Base-by-base conservation (phyloP, 1,284 basidiomycete species). In the Meira miltonrushii region DNA sequence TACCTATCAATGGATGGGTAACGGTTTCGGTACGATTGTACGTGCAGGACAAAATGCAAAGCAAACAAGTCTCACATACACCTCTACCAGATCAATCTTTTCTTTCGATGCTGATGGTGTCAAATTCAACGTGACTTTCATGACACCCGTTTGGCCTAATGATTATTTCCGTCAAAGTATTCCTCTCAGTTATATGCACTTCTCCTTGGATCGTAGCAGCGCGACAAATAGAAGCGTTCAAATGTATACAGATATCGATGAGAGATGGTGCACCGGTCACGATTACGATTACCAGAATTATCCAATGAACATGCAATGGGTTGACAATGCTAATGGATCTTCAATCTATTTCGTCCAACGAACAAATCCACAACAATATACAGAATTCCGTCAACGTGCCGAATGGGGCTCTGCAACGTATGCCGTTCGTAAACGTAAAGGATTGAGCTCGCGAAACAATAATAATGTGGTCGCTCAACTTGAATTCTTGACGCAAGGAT, bases 321-420 rank as follows among this genome's bases (percentile, higher is more conserved):
- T 64, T 53, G 62, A 58, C 46, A 55, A 71, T 40, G 63, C 61
- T 48, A 57, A 66, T 48, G 64, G 72, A 46, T 61, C 67, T 8
- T 60, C 63, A 13, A 55, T 64, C 46, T 77, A 67, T 60, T 67
- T 71, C 25, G 33, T 77, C 38, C 57, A 61, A 6, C 66, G 74
- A 48, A 65, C 65, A 50, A 55, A 65, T 12, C 74, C 69, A n/a
- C 54, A 74, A 53, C 54, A 61, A 13, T 76, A 71, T 58, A 65
- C 66, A 39, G 74, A 77, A 59, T 68, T 59, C 62, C 65, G 66
- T n/a, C 74, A 77, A 58, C 66, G 74, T 17, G 72, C 75, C 49
- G 75, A 77, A 51, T 77, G 75, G 75, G 75, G 75, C 33, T 65
- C 62, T 40, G 66, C 66, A 7, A 67, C 70, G 15, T 77, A 69